Percentiles rank a stretch among this genome's conserved stretches.
Evolutionary conservation across 1,139 yeast species (phyloP).

Genomic region (Yamadazyma diddensiae): DNA sequence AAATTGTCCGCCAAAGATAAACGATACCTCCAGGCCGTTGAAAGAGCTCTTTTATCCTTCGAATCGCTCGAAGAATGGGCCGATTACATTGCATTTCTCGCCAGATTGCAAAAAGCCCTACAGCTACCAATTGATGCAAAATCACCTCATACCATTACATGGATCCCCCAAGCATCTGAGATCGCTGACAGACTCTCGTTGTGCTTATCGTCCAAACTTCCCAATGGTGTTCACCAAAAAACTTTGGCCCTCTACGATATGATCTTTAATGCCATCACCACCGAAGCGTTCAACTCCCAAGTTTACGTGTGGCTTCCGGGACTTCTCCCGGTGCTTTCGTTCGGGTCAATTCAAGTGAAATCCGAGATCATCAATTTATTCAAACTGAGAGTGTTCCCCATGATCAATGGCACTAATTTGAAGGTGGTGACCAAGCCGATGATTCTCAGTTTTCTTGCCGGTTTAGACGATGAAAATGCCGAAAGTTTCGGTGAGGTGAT

Average conservation of each 20-base stretch:
- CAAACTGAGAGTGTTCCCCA: conserved; percentile 48
- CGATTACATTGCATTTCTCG: conserved; percentile 88
- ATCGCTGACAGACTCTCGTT: conserved; percentile 52
- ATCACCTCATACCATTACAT: conserved; percentile 39
- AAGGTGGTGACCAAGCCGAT: conserved; percentile 63
- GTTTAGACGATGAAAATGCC: conserved; percentile 87
- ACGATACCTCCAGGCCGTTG: conserved; percentile 63
- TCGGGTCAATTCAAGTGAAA: conserved; percentile 84
- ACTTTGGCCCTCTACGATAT: conserved; percentile 72
- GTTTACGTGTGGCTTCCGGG: conserved; percentile 86
- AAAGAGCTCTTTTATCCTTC: conserved; percentile 72
- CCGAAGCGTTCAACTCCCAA: conserved; percentile 47
- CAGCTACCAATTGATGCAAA: conserved; percentile 31
- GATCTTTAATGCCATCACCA: conserved; percentile 62
- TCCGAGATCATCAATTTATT: conserved; percentile 68
- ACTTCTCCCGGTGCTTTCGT: conserved; percentile 76
- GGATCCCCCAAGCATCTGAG: conserved; percentile 38
- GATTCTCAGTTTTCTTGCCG: conserved; percentile 73
- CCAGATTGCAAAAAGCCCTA: conserved; percentile 72
- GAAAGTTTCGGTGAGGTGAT: conserved; percentile 70
- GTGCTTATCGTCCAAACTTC: conserved; percentile 76
- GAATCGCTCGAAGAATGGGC: conserved; percentile 96
- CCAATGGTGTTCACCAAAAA: conserved; percentile 94
- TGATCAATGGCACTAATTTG: conserved; percentile 47
- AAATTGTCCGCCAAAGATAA: conserved; percentile 25